Base-by-base conservation (phyloP, 768 basidiomycete species). In the Cubamyces lactineus region DNA sequence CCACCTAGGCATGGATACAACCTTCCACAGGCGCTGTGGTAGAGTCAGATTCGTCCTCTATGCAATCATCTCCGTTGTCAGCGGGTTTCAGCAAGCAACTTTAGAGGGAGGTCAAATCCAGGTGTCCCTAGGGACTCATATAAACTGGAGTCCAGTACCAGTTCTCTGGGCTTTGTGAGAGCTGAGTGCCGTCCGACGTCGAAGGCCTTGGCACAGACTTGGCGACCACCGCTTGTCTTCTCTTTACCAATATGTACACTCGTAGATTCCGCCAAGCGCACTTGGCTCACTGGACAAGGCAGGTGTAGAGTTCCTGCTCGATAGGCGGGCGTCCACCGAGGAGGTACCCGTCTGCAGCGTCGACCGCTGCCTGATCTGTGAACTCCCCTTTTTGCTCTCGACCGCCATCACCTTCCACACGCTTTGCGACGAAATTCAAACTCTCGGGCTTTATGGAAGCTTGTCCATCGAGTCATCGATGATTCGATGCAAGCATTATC, bases 221-320 rank as follows among this genome's bases (percentile, higher is more conserved):
- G 56, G 57, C 57, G 30, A 21, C 28, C 24, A 30, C 19, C 19
- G 39, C 48, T 49, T 28, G 11, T 38, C 50, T 57, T 62, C 61
- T 62, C 43, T 57, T 41, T 34, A 17, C 28, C 15, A 42, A 6
- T 46, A 19, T 43, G n/a, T 46, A 19, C 19, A 12, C 41, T 30
- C 53, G 46, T 38, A 19, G 53, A 38, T 30, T 42, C 63, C 56
- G 63, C 63, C 62, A 63, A 63, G 62, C 39, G 51, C 8, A 23
- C 62, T 63, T 53, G 62, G 62, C 62, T 15, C n/a, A n/a, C 53
- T 39, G 23, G 42, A 48, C 21, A 34, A 15, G 56, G 56, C 38
- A 57, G 16, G 45, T 23, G 9, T 57, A 49, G 51, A 43, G 39
- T 52, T 58, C 34, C 6, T n/a, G n/a, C 26, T 49, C 16, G 48